A percentile compares a stretch with the other conserved stretches of the same genome.
Conservation (phyloP, 441 rosid genomes). For the Jatropha multifida region DNA sequence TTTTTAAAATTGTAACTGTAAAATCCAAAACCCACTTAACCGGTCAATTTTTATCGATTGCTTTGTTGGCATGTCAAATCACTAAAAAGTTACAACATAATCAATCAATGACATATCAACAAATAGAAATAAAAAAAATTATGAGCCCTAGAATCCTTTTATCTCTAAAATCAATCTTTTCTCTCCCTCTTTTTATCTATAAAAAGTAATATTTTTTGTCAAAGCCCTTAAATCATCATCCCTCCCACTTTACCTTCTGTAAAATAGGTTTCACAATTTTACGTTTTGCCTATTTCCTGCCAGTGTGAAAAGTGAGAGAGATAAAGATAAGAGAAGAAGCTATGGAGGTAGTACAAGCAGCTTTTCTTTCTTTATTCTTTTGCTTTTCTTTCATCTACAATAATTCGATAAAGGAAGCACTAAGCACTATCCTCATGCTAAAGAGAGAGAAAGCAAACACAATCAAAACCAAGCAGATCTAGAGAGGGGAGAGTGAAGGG, state of each 20-base stretch:
- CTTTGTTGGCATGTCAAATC: too few relatives aligned
- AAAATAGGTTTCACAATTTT: too few relatives aligned
- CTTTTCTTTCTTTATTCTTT: neutral
- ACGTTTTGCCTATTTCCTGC: neutral
- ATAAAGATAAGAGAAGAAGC: neutral
- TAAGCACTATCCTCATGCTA: neutral
- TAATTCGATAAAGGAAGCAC: slow-evolving; percentile 8
- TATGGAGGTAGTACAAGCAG: neutral
- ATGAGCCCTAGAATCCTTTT: too few relatives aligned
- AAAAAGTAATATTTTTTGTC: neutral
- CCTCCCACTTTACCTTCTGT: neutral
- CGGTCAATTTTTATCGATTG: too few relatives aligned
- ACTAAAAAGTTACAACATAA: too few relatives aligned
- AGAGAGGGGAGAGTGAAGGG: neutral
- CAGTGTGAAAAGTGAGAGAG: slow-evolving; percentile 21
- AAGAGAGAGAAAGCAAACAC: neutral
- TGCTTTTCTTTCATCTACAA: neutral
- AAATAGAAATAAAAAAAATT: too few relatives aligned
- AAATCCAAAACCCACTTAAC: too few relatives aligned
- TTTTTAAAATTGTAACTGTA: too few relatives aligned
- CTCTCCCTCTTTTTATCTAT: too few relatives aligned
- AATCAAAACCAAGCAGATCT: slow-evolving; percentile 9
- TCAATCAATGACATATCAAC: too few relatives aligned
- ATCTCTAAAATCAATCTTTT: too few relatives aligned
- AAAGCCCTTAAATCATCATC: too few relatives aligned